Base-by-base conservation (phyloP, 2,329 filamentous ascomycete species). In the Tolypocladium paradoxum region DNA sequence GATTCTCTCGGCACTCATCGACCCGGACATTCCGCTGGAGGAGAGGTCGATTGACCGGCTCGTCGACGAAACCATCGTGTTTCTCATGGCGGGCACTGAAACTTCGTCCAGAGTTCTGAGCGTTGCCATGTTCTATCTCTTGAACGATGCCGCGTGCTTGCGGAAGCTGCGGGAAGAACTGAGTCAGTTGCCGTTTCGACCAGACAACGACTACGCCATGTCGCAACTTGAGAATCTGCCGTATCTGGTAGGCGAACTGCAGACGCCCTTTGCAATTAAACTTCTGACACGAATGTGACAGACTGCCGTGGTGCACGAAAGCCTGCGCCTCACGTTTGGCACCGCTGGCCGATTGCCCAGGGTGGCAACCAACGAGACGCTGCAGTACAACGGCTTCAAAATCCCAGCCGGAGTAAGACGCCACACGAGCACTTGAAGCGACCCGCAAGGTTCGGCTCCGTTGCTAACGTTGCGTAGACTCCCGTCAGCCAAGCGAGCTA, bases 1-100 rank as follows among this genome's bases (percentile, higher is more conserved):
- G 11, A 24, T 40, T 22, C 8, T 24, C 4, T 38, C 37, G 4
- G 20, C 37, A 24, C 37, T 40, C 20, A 24, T 40, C 20, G 37
- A 24, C 4, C 20, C 20, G 20, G 9, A 22, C 1, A 24, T 24
- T 6, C 37, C n/a, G 6, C 37, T 4, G 2, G 12, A 24, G 37
- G 37, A 40, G 37, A 20, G 20, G 20, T 24, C 37, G 5, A 16
- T 40, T 14, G 37, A 1, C 5, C 12, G 37, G 37, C 20, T 40
- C 2, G 36, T 56, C 18, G 58, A 60, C 24, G 60, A 62, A 35
- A 54, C 57, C 20, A 50, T 48, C 14, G 53, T 46, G 12, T 34
- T 62, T 18, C 16, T 61, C 16, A 46, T 56, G 35, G 60, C 56
- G 3, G 59, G 60, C 5, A 61, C 59, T 0, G 60, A 61, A 43